A percentile compares a stretch with the other conserved stretches of the same genome.
These are phyloP conservation scores for Candida montana DNA, from an alignment of 805 yeast genomes.

Conservation along the genomic window DNA sequence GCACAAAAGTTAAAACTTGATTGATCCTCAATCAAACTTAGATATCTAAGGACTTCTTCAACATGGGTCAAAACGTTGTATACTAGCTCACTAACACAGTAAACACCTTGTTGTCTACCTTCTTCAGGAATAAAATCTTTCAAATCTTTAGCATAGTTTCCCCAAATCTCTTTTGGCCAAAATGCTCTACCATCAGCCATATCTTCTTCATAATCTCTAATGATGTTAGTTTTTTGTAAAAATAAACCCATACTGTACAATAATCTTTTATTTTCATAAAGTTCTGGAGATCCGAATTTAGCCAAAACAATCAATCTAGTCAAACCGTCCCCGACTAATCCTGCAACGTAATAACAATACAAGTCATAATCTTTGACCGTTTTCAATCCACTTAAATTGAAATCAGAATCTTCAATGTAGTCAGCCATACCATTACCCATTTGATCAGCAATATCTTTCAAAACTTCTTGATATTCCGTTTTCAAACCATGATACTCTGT, in stretches of 20 bases:
- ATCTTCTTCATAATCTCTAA: constrained; percentile 92
- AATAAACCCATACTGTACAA: constrained; percentile 91
- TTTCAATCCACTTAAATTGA: constrained; percentile 71
- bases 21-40: constrained; percentile 73
- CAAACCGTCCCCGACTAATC: constrained; percentile 93
- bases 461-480: constrained; percentile 71
- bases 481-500: constrained; percentile 67
- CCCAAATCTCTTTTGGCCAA: constrained; percentile 96
- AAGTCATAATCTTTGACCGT: constrained; percentile 80
- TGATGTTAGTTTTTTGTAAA: constrained; percentile 92
- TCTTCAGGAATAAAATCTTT: constrained; percentile 52
- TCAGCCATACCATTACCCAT: constrained; percentile 99
- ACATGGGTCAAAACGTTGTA: constrained; percentile 75
- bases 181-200: constrained; percentile 86
- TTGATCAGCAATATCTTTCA: constrained; percentile 67
- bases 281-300: constrained; percentile 51
- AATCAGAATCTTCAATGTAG: constrained; percentile 71
- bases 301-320: constrained; percentile 79
- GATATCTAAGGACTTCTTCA: constrained; percentile 67
- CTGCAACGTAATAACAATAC: constrained; percentile 97
- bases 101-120: constrained; percentile 48
- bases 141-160: constrained; percentile 62
- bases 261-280: constrained; percentile 50
- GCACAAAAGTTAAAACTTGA: constrained; percentile 89
- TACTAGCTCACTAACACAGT: constrained; percentile 78